These are phyloP conservation scores for Malassezia caprae DNA, from an alignment of 1,284 basidiomycete genomes.

Conservation along the genomic window DNA sequence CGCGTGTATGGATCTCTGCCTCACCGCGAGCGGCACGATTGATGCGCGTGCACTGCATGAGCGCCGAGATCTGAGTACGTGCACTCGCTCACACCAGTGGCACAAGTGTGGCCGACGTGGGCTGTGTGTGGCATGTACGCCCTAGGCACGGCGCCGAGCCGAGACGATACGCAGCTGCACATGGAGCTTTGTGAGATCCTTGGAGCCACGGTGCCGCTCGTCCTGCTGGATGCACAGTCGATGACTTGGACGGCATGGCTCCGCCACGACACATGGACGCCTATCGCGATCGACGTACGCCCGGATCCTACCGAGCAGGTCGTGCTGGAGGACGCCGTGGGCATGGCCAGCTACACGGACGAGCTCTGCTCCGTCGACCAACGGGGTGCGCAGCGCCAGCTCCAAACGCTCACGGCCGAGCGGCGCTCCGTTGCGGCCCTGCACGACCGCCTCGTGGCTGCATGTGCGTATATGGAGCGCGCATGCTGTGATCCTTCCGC, in stretches of 20 bases:
- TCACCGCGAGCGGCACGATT: background rate
- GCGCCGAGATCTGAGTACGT: slow-evolving; percentile 9
- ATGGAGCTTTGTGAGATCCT: background rate
- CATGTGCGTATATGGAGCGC: slow-evolving; percentile 59
- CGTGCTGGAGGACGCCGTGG: slow-evolving; percentile 44
- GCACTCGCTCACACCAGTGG: background rate
- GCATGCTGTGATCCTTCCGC: background rate
- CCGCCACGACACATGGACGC: background rate
- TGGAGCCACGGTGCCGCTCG: background rate
- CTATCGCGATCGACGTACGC: background rate
- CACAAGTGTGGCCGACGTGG: slow-evolving; percentile 11
- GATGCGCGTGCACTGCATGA: background rate
- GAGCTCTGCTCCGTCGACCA: background rate
- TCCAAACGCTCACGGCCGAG: slow-evolving; percentile 76
- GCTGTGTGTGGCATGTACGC: slow-evolving; percentile 10
- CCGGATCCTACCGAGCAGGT: slow-evolving; percentile 49
- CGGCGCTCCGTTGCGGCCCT: slow-evolving; percentile 88
- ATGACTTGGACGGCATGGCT: background rate
- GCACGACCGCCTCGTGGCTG: slow-evolving; percentile 68
- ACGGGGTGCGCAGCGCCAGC: slow-evolving; percentile 52
- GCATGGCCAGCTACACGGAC: background rate
- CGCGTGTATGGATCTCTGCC: slow-evolving; percentile 1
- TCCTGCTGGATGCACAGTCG: background rate
- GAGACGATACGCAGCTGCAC: background rate
- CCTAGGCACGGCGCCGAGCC: background rate